Percentiles rank a stretch among this genome's conserved stretches.
Evolutionary conservation across 2,329 filamentous ascomycete genomes (phyloP).

Genomic region (Ramichloridium luteum): DNA sequence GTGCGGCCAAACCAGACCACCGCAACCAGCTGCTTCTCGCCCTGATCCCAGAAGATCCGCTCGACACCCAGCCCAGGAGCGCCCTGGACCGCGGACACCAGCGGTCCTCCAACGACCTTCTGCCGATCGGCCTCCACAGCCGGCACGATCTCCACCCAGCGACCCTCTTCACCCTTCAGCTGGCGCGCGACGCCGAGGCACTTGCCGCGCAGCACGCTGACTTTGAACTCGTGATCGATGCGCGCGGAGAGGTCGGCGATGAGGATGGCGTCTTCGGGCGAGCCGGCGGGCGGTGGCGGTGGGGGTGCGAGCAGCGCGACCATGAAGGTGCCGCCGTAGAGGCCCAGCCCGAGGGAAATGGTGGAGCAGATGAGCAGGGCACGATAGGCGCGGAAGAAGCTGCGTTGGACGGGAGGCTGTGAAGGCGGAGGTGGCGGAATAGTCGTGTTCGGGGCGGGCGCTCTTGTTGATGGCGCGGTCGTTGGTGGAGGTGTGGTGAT

Average conservation of each 20-base stretch:
- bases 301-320: slow-evolving; percentile 35
- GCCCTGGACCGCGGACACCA: slow-evolving; percentile 26
- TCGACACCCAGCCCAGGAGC: slow-evolving; percentile 37
- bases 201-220: slow-evolving; percentile 36
- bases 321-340: slow-evolving; percentile 28
- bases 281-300: slow-evolving; percentile 28
- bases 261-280: slow-evolving; percentile 32
- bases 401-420: slow-evolving; percentile 3
- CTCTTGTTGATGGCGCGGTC: slow-evolving; percentile 1
- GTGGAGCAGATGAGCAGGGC: slow-evolving; percentile 15
- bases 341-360: slow-evolving; percentile 33
- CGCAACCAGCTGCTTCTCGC: slow-evolving; percentile 45
- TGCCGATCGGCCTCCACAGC: not conserved
- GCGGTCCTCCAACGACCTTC: not conserved
- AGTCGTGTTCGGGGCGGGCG: not conserved
- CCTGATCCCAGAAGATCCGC: slow-evolving; percentile 51
- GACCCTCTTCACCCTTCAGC: slow-evolving; percentile 18
- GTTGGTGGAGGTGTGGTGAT: not conserved
- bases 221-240: slow-evolving; percentile 37
- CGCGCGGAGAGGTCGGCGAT: slow-evolving; percentile 30
- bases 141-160: slow-evolving; percentile 22
- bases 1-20: slow-evolving; percentile 58
- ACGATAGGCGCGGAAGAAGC: slow-evolving; percentile 12
- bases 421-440: slow-evolving; percentile 3
- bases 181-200: slow-evolving; percentile 24